Conservation (phyloP, 2,329 filamentous ascomycete species). For the Cladosporium sp. region DNA sequence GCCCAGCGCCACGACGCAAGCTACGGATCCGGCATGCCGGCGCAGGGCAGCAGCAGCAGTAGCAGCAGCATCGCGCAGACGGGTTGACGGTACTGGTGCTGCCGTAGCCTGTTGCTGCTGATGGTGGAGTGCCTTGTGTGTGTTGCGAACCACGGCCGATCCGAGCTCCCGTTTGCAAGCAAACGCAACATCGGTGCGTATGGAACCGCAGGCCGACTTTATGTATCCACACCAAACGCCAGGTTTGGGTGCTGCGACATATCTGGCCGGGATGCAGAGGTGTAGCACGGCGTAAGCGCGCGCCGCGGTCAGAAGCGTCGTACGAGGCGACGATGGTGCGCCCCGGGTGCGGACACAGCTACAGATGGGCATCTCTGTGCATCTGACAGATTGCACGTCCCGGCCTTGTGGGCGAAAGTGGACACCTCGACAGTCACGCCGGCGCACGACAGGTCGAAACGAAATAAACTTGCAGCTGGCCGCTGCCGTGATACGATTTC, state of each 20-base stretch:
- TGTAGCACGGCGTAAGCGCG: slow-evolving; percentile 11
- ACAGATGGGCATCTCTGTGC: slow-evolving; percentile 11
- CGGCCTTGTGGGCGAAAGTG: not conserved
- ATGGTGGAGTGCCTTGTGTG: slow-evolving; percentile 1
- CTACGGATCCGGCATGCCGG: not conserved
- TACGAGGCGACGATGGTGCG: slow-evolving; percentile 13
- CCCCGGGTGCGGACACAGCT: not conserved
- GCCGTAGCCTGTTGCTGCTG: not conserved
- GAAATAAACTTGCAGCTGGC: slow-evolving; percentile 6
- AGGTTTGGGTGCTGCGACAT: not conserved
- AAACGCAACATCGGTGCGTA: slow-evolving; percentile 6
- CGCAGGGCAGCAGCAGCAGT: slow-evolving; percentile 8
- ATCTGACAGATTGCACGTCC: slow-evolving; percentile 18
- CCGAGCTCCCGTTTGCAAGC: slow-evolving; percentile 1
- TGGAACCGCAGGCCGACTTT: slow-evolving; percentile 17
- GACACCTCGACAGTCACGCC: slow-evolving; percentile 2
- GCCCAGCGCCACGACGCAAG: slow-evolving; percentile 5
- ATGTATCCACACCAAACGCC: slow-evolving; percentile 16
- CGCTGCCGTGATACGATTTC: slow-evolving; percentile 1
- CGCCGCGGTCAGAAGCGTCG: not conserved
- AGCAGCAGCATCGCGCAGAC: not conserved
- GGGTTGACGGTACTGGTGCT: slow-evolving; percentile 1
- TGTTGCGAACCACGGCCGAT: slow-evolving; percentile 9
- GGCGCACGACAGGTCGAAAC: slow-evolving; percentile 15
- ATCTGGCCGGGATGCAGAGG: not conserved